Evolutionary conservation across 345 rosid species (phyloP).

Genomic region (Syzygium aqueum): DNA sequence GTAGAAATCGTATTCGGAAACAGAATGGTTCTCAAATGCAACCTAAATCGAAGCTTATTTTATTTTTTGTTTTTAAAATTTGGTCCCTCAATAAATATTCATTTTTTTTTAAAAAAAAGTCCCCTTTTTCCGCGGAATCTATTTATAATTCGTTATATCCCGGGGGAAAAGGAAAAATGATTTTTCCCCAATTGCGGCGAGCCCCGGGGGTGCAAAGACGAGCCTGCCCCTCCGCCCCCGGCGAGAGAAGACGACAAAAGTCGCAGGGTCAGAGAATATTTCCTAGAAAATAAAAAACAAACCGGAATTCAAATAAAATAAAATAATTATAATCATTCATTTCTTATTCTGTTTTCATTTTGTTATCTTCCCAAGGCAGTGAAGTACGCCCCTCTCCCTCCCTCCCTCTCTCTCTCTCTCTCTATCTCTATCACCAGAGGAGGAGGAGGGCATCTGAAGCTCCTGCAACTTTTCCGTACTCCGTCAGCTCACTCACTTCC

Average conservation of each 20-base stretch:
- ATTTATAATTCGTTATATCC: not conserved
- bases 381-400: not conserved
- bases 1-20: no score
- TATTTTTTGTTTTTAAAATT: no score
- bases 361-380: not conserved
- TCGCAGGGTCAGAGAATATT: not conserved
- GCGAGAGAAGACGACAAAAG: conserved; percentile 5
- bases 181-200: not conserved
- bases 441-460: not conserved
- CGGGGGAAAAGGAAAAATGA: not conserved
- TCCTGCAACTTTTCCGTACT: not conserved
- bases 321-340: not conserved
- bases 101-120: no score
- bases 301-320: not conserved
- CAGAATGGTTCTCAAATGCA: no score
- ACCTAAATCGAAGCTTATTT: no score
- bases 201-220: not conserved
- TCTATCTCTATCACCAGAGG: not conserved
- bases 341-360: not conserved
- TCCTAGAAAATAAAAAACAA: not conserved
- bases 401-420: not conserved
- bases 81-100: not conserved
- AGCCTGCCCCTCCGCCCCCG: not conserved
- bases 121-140: not conserved
- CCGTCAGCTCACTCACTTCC: not conserved